phyloP scores from a whole-genome alignment of 371 early-diverging fungal species.

The Mortierella sp. region DNA sequence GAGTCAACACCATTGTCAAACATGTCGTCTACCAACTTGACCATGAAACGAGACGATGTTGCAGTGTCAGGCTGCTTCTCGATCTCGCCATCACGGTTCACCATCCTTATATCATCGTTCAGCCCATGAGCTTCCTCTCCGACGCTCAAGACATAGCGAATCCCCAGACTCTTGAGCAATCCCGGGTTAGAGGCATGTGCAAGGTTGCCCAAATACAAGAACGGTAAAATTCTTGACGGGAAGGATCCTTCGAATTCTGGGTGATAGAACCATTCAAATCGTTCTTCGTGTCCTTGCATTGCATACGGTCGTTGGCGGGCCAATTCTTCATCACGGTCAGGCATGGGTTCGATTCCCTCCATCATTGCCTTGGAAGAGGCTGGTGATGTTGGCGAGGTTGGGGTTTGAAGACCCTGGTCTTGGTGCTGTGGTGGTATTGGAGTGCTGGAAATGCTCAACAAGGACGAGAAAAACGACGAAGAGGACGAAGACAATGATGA shows the following conservation, averaged over 20 bases:
- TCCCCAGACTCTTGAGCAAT: constrained; percentile 67
- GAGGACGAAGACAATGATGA: constrained; percentile 38
- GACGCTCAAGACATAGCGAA: constrained; percentile 73
- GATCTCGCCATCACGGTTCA: background rate
- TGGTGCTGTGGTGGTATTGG: constrained; percentile 4
- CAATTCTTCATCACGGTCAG: constrained; percentile 6
- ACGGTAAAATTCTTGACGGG: constrained; percentile 72
- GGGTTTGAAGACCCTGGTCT: background rate
- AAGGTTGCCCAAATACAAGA: constrained; percentile 73
- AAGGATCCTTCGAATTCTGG: constrained; percentile 76
- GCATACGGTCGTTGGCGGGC: constrained; percentile 19
- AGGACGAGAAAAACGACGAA: constrained; percentile 43
- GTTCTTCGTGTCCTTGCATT: constrained; percentile 21
- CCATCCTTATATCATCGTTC: constrained; percentile 4
- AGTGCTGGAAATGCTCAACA: constrained; percentile 28
- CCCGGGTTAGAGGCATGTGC: constrained; percentile 76
- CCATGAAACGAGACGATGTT: constrained; percentile 28
- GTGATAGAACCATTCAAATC: constrained; percentile 71
- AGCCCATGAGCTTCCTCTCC: constrained; percentile 71
- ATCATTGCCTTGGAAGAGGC: constrained; percentile 9
- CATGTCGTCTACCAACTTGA: constrained; percentile 67
- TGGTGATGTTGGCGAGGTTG: constrained; percentile 1
- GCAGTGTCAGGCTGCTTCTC: background rate
- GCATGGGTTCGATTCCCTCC: constrained; percentile 38
- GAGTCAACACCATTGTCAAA: constrained; percentile 78